Conservation (phyloP, 148 eudicot genomes). For the Silene latifolia region DNA sequence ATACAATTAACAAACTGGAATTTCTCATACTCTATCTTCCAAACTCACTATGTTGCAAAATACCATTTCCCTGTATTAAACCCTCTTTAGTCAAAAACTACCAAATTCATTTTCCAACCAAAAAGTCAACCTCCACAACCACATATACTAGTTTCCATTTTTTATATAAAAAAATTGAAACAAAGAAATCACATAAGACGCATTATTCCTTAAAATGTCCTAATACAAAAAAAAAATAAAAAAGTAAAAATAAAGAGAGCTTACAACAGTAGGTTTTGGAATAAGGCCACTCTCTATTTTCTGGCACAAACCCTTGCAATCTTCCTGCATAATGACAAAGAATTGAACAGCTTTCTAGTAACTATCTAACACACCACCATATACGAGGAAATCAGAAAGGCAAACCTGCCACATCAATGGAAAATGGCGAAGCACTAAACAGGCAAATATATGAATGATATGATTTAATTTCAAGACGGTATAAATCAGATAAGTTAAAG, state of each 20-base stretch:
- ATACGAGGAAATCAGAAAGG: not conserved
- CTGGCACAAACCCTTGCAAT: constrained; percentile 48
- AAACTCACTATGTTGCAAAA: too few species aligned
- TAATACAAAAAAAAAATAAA: not conserved
- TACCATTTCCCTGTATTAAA: too few species aligned
- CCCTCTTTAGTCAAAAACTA: too few species aligned
- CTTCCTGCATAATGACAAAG: constrained; percentile 53
- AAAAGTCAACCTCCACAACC: too few species aligned
- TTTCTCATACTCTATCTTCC: too few species aligned
- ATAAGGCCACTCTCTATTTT: constrained; percentile 47
- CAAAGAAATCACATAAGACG: not conserved
- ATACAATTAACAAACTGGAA: too few species aligned
- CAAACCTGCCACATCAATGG: not conserved
- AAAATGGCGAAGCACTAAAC: not conserved
- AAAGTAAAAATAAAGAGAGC: constrained; percentile 5
- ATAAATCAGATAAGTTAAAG: too few species aligned
- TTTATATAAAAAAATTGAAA: not conserved
- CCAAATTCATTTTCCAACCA: too few species aligned
- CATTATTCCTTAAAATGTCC: not conserved
- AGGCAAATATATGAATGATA: not conserved
- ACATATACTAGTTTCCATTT: not conserved
- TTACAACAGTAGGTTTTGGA: constrained; percentile 53
- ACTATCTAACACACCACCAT: not conserved
- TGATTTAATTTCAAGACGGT: too few species aligned
- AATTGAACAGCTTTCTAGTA: not conserved